phyloP scores from a whole-genome alignment of 2,329 filamentous ascomycete species.

The Polytolypa hystricis region DNA sequence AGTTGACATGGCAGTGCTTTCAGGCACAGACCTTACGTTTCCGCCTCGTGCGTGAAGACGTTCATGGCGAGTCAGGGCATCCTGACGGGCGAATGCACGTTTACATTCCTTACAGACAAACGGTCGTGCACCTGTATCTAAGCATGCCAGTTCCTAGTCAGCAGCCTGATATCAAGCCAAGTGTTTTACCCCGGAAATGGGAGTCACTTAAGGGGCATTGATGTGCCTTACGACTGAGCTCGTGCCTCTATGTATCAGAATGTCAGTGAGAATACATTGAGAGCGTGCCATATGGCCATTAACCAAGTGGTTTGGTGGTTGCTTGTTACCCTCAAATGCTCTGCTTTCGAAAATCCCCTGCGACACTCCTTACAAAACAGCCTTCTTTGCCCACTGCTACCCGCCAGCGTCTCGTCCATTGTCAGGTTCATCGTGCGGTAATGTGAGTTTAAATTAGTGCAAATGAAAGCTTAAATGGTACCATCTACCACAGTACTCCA shows the following conservation, averaged over 20 bases:
- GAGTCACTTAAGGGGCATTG: too few relatives aligned
- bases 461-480: too few relatives aligned
- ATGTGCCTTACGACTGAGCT: constrained; percentile 30
- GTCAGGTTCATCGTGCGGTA: not conserved
- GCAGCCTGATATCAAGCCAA: too few relatives aligned
- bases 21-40: constrained; percentile 13
- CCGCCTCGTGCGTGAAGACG: constrained; percentile 28
- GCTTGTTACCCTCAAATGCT: constrained; percentile 5
- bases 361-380: not conserved
- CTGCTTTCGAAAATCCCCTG: constrained; percentile 4
- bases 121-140: constrained; percentile 33
- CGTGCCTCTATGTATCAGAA: constrained; percentile 28
- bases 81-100: constrained; percentile 33
- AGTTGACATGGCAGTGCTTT: constrained; percentile 7
- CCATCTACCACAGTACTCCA: too few relatives aligned
- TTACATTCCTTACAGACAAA: constrained; percentile 32
- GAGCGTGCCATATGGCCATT: too few relatives aligned
- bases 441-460: too few relatives aligned
- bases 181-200: too few relatives aligned
- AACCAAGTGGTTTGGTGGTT: not conserved
- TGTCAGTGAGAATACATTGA: not conserved
- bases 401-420: not conserved
- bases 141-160: too few relatives aligned
- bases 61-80: constrained; percentile 35
- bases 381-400: not conserved